Evolutionary conservation across 257 asterid species (phyloP).

Genomic region (Solanum sitiens): DNA sequence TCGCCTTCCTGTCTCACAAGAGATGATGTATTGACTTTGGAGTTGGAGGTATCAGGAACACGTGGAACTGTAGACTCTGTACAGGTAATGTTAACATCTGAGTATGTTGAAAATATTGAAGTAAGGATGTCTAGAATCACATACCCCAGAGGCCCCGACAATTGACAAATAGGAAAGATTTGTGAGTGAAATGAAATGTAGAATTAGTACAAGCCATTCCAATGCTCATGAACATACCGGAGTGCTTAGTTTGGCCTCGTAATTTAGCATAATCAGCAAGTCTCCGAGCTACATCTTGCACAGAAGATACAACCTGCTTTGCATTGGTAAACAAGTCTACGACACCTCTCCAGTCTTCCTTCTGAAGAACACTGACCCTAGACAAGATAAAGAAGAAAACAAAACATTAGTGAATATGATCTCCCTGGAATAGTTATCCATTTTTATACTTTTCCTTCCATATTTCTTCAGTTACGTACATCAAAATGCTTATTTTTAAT

Average conservation of each 20-base stretch:
- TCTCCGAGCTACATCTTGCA: constrained; percentile 80
- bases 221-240: constrained; percentile 26
- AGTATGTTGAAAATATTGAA: neutral
- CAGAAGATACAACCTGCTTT: constrained; percentile 72
- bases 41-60: constrained; percentile 4
- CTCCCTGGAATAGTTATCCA: neutral
- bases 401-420: constrained; percentile 14
- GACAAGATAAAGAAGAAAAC: neutral
- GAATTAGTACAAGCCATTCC: neutral
- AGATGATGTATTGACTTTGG: constrained; percentile 14
- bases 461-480: neutral
- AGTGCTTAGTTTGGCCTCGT: constrained; percentile 34
- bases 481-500: neutral
- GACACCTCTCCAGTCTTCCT: constrained; percentile 90
- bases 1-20: constrained; percentile 6
- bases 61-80: neutral
- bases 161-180: neutral
- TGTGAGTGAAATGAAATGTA: neutral
- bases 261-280: constrained; percentile 72
- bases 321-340: constrained; percentile 73
- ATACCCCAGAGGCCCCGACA: neutral
- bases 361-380: constrained; percentile 62
- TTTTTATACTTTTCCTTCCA: neutral
- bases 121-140: neutral
- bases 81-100: neutral